phyloP scores from a whole-genome alignment of 371 early-diverging fungal genomes.

The Mortierella sp. region DNA sequence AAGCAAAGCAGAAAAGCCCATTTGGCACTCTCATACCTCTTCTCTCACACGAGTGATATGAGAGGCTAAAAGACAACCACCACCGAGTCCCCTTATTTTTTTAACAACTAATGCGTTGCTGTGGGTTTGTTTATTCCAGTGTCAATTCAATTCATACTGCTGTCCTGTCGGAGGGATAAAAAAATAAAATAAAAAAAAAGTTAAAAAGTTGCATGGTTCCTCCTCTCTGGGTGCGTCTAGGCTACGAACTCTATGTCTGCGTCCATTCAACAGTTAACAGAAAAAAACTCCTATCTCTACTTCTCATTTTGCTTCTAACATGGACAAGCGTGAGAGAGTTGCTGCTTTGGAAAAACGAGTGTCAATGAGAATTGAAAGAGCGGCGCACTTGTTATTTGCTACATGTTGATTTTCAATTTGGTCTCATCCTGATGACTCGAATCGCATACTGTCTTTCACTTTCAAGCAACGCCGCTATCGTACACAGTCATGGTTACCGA shows the following conservation, averaged over 20 bases:
- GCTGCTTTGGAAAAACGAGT: background rate
- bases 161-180: conserved; percentile 6
- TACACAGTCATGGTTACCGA: background rate
- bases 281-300: background rate
- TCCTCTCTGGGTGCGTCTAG: background rate
- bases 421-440: conserved; percentile 9
- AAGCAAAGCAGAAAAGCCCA: background rate
- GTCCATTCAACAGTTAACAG: no score
- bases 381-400: background rate
- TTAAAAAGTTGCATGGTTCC: background rate
- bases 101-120: background rate
- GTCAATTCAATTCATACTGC: background rate
- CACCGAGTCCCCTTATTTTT: conserved; percentile 11
- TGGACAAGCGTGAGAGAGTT: no score
- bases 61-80: background rate
- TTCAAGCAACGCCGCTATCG: background rate
- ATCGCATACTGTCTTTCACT: background rate
- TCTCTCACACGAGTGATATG: background rate
- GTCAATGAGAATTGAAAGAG: background rate
- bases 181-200: background rate
- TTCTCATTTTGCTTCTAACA: background rate
- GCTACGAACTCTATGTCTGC: background rate
- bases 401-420: background rate
- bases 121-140: background rate
- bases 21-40: background rate